Base-by-base conservation (phyloP, 2,329 filamentous ascomycete genomes). In the Mariannaea elegans region DNA sequence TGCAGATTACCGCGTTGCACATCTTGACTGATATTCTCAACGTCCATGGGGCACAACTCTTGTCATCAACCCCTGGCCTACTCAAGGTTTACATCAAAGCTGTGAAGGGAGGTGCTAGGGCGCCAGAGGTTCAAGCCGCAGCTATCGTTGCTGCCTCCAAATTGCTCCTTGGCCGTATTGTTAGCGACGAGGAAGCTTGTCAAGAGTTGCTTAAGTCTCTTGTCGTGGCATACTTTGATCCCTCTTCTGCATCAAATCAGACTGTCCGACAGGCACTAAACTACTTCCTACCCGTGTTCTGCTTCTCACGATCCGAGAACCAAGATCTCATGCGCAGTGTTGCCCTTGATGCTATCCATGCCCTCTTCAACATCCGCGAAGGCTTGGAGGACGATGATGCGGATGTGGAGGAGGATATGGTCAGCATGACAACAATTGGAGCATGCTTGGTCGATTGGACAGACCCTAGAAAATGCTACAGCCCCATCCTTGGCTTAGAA, bases 201-300 rank as follows among this genome's bases (percentile, higher is more conserved):
- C 82, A 88, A 16, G 90, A 93, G 67, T 83, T 98, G n/a, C 85
- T 98, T 50, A 93, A 91, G 76, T 90, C 90, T 1, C 86, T 97
- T 3, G 88, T 96, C 1, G 81, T 97, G 4, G 87, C 91, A 8
- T 98, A 97, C 78, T 98, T 98, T 76, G 90, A 96, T 71, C 93
- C 94, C 0, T 87, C 91, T 4, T 95, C 91, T 4, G 84, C 87
- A 1, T 83, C 85, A 24, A 97, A 97, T 72, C 90, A 94, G 66
- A 88, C 88, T 8, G 88, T 97, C 7, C 84, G 93, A 19, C 94
- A 98, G 76, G 90, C 92, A 0, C 82, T 98, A 53, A 93, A 92
- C 65, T 98, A 98, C 76, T 97, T 97, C 82, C 81, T 98, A 32
- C 94, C 94, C 0, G 94, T 97, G 0, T 98, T 96, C 79, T 95